phyloP scores from a whole-genome alignment of 1,139 yeast species.

The Sugiyamaella japonica region DNA sequence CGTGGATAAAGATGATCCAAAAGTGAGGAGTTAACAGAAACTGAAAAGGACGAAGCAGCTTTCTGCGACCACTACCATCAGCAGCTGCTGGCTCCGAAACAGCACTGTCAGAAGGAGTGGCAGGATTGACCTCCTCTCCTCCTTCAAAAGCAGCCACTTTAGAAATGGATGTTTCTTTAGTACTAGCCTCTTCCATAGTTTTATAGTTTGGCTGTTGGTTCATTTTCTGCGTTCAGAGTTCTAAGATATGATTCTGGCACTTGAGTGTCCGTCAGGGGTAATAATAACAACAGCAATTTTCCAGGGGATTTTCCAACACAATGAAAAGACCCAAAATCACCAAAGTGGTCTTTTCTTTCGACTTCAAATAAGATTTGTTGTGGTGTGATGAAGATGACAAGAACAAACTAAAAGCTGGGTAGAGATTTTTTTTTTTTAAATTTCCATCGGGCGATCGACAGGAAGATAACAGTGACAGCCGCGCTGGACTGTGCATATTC shows the following conservation, averaged over 20 bases:
- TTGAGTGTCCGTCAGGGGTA: background rate
- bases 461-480: conserved; percentile 13
- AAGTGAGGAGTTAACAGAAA: conserved; percentile 42
- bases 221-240: background rate
- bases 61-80: conserved; percentile 1
- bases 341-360: conserved; percentile 17
- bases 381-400: background rate
- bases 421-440: background rate
- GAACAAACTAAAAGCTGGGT: background rate
- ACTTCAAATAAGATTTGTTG: conserved; percentile 3
- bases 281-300: background rate
- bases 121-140: conserved; percentile 3
- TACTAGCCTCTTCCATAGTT: conserved; percentile 5
- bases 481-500: background rate
- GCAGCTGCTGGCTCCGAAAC: conserved; percentile 2
- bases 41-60: conserved; percentile 30
- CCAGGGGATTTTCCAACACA: conserved; percentile 15
- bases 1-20: conserved; percentile 45
- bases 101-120: background rate
- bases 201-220: conserved; percentile 11
- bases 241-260: conserved; percentile 6
- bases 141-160: background rate
- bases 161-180: conserved; percentile 2
- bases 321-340: conserved; percentile 19
- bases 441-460: background rate